Evolutionary conservation across 176 grass and related monocot species (phyloP), one percentile per base, ranked within the genome.

Genomic region (Hsuehochloa calcarea): DNA sequence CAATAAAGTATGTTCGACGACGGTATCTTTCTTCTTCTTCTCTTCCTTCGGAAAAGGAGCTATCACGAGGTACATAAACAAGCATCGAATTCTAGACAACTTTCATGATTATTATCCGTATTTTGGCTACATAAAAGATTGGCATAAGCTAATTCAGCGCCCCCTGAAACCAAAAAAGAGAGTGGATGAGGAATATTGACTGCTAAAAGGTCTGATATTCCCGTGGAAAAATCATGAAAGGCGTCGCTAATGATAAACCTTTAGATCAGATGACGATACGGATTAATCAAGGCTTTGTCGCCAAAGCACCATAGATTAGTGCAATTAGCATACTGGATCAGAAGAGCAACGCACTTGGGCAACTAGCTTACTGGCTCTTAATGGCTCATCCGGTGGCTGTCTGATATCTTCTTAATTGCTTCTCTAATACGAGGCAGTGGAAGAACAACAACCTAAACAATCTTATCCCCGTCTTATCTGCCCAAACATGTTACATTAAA

Each of bases 401-500:
- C 72, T 69, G n/a, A 78, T 66, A 85, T 82, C 84, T 86, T 74
- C 41, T 52, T 49, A 14, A 49, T 73, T 75, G 47, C 17, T 75
- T 58, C 29, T 55, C 17, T 59, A 67, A 81, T 31, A 22, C 7
- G 43, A 65, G 47, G 58, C 79, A 83, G 72, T 87, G 74, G 66
- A 59, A 82, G 65, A 78, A 74, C 66, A 82, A 82, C 49, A 20
- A 6, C 46, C 73, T 17, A 90, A 72, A 73, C 84, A 90, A 82
- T 90, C 22, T 90, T 90, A 90, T 90, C 79, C 55, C 84, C 16
- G 34, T 79, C 84, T 90, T 87, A 90, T 87, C 88, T 86, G 66
- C 47, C 5, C 59, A 79, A 87, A 83, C 66, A 90, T 90, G 73
- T 37, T 73, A 73, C 73, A 73, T 14, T 82, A 67, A 82, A 78